Conservation (phyloP, 2,329 filamentous ascomycete genomes). For the Cladosporium sp. region DNA sequence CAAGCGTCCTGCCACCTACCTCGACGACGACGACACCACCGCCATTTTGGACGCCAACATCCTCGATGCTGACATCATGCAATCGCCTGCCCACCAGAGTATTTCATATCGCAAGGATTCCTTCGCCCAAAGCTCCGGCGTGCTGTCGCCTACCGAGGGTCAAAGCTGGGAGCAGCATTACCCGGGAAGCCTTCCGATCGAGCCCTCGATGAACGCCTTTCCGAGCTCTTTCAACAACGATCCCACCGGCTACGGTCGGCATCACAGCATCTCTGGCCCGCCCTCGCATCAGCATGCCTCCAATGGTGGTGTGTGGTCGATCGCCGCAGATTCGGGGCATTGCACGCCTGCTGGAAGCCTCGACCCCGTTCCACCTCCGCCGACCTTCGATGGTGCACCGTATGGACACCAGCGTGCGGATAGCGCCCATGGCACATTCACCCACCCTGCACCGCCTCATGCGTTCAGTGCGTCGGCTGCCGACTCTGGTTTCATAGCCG, state of each 20-base stretch:
- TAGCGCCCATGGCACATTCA: slow-evolving; percentile 32
- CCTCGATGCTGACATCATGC: slow-evolving; percentile 24
- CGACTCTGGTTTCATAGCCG: slow-evolving; percentile 37
- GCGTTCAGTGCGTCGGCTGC: slow-evolving; percentile 32
- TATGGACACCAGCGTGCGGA: slow-evolving; percentile 22
- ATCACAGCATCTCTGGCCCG: slow-evolving; percentile 10
- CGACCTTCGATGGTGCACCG: slow-evolving; percentile 38
- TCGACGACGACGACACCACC: slow-evolving; percentile 8
- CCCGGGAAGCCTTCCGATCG: slow-evolving; percentile 15
- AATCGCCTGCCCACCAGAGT: slow-evolving; percentile 20
- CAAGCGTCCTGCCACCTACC: not conserved
- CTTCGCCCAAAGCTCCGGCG: slow-evolving; percentile 27
- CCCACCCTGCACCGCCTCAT: slow-evolving; percentile 34
- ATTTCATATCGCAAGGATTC: slow-evolving; percentile 28
- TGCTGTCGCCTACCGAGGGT: slow-evolving; percentile 26
- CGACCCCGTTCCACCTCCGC: slow-evolving; percentile 47
- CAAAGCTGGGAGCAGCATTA: slow-evolving; percentile 28
- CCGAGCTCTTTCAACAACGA: slow-evolving; percentile 10
- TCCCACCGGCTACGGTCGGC: slow-evolving; percentile 10
- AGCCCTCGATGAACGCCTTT: slow-evolving; percentile 18
- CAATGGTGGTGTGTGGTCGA: slow-evolving; percentile 50
- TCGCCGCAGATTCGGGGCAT: slow-evolving; percentile 58
- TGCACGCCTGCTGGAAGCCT: slow-evolving; percentile 69
- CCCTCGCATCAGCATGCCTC: slow-evolving; percentile 37
- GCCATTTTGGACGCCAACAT: slow-evolving; percentile 8